Evolutionary conservation across 371 early-diverging fungal genomes (phyloP).

Genomic region (Lichtheimia hyalospora): DNA sequence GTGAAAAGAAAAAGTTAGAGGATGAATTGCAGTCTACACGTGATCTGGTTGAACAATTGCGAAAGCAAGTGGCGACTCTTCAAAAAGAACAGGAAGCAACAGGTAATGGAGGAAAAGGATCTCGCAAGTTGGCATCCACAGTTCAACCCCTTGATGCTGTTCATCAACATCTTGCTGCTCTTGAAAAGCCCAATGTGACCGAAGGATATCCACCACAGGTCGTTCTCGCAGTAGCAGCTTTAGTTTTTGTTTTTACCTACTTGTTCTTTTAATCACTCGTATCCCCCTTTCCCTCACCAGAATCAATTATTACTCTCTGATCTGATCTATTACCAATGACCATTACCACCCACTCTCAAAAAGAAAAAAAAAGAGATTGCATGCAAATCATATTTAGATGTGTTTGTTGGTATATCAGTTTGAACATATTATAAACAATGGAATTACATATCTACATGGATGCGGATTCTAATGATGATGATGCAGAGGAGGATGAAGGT

Average conservation of each 20-base stretch:
- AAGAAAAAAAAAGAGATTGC: too few species aligned
- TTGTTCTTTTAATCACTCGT: conserved; percentile 42
- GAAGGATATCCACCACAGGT: conserved; percentile 56
- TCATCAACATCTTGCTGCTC: conserved; percentile 55
- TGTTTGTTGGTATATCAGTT: too few species aligned
- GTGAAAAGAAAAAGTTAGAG: conserved; percentile 22
- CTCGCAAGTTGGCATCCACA: conserved; percentile 30
- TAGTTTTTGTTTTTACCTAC: conserved; percentile 49
- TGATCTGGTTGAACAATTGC: conserved; percentile 24
- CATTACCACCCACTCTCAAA: too few species aligned
- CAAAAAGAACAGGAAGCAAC: conserved; percentile 22
- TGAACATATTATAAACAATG: too few species aligned
- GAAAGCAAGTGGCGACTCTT: conserved; percentile 20
- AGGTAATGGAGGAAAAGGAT: conserved; percentile 18
- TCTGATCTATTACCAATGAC: too few species aligned
- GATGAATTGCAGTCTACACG: conserved; percentile 22
- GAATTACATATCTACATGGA: too few species aligned
- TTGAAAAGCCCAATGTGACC: conserved; percentile 44
- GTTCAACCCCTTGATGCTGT: conserved; percentile 49
- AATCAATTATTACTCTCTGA: too few species aligned
- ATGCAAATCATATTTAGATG: too few species aligned
- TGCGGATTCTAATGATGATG: too few species aligned
- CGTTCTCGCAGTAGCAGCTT: conserved; percentile 38
- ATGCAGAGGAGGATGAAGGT: not conserved
- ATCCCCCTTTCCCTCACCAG: too few species aligned